Base-by-base conservation (phyloP, 176 grass and related monocot species). In the Canna indica region DNA sequence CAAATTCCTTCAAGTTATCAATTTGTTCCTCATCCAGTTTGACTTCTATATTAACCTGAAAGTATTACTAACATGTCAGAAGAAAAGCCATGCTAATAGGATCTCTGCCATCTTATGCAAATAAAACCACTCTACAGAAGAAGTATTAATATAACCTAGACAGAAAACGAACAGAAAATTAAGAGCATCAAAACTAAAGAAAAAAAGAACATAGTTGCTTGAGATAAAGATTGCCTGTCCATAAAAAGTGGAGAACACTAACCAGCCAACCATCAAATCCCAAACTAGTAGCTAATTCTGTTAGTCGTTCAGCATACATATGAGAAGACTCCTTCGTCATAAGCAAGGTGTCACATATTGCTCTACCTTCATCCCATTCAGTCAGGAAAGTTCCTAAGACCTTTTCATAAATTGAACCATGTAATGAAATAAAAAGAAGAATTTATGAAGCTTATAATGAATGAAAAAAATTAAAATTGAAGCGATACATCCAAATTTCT, bases 201-300 rank as follows among this genome's bases (percentile, higher is more conserved):
- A 69, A 24, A 10, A 15, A 71, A 28, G 15, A 32, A 33, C 33
- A 47, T 22, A 47, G 7, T 3, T 29, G 3, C 25, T 2, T 31
- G 9, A 53, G n/a, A 20, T 5, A 32, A 33, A 18, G 2, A 53
- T 53, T 50, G 31, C n/a, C 5, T 1, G 1, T 42, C 1, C 47
- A 71, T 14, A 70, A 64, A 66, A 32, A 25, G 17, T 11, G 16
- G 64, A 45, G 6, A 30, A 25, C 59, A 66, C 85, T 81, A 91
- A 97, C 88, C 71, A 91, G 88, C 93, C 93, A 97, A 28, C 93
- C 93, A 69, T 97, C 93, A 47, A 97, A 97, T 28, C 93, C 82
- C 75, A 92, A 76, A 15, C 36, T 27, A 41, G 36, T 56, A 76
- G 93, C 86, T 45, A 97, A 74, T 72, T 97, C 88, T 44, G 93